Conservation (phyloP, 257 asterid species). For the Nicotiana otophora region DNA sequence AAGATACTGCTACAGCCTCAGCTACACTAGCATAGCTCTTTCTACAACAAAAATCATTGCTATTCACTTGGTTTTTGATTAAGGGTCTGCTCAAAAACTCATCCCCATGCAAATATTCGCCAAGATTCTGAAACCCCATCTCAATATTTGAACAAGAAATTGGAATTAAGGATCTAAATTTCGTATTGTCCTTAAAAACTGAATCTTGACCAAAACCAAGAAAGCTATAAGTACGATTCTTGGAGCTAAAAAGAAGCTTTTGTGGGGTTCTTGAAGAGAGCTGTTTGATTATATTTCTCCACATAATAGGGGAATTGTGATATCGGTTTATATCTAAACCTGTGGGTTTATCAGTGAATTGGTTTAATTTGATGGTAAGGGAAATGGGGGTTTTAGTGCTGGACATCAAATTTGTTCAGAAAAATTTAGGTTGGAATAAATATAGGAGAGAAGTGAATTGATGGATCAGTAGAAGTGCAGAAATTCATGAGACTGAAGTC, state of each 20-base stretch:
- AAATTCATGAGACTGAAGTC: slow-evolving; percentile 7
- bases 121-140: slow-evolving; percentile 26
- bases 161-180: slow-evolving; percentile 28
- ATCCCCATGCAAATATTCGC: slow-evolving; percentile 15
- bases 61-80: slow-evolving; percentile 16
- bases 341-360: slow-evolving; percentile 25
- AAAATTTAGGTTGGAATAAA: not conserved
- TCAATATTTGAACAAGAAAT: slow-evolving; percentile 23
- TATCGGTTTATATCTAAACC: slow-evolving; percentile 18
- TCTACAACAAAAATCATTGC: slow-evolving; percentile 22
- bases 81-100: slow-evolving; percentile 25
- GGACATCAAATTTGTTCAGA: slow-evolving; percentile 48
- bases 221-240: slow-evolving; percentile 32
- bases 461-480: slow-evolving; percentile 1
- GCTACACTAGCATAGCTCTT: slow-evolving; percentile 68
- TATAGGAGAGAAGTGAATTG: not conserved
- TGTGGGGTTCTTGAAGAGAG: slow-evolving; percentile 29
- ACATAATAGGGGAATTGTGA: slow-evolving; percentile 51
- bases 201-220: slow-evolving; percentile 36
- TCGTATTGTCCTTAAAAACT: slow-evolving; percentile 13
- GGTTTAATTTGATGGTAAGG: slow-evolving; percentile 24
- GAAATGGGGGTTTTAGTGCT: slow-evolving; percentile 35
- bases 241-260: slow-evolving; percentile 16
- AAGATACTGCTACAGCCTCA: slow-evolving; percentile 55
- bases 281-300: slow-evolving; percentile 53